Percentiles rank a stretch among this genome's conserved stretches.
Conservation (phyloP, 331 rosid species). For the Pyrus hybrid region DNA sequence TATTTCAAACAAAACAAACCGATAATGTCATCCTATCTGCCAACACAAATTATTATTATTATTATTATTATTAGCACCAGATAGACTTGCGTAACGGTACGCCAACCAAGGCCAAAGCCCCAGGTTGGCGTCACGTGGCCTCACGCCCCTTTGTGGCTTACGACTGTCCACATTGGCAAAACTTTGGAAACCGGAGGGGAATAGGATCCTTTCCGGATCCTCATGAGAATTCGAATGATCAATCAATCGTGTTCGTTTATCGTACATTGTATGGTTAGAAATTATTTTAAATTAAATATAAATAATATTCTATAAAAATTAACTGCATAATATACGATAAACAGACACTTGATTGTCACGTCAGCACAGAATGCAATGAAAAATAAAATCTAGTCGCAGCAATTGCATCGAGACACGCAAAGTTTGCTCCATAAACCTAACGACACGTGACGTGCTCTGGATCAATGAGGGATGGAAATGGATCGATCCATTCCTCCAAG, state of each 20-base stretch:
- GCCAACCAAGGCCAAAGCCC: background rate
- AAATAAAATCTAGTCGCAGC: too few relatives aligned
- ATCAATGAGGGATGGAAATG: too few relatives aligned
- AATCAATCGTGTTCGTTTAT: too few relatives aligned
- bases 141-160: background rate
- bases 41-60: background rate
- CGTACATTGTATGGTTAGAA: too few relatives aligned
- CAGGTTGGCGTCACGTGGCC: conserved; percentile 22
- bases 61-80: too few relatives aligned
- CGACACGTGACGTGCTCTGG: conserved; percentile 5
- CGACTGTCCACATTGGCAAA: conserved; percentile 6
- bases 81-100: background rate
- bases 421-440: background rate
- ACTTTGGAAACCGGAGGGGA: background rate
- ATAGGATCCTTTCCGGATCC: too few relatives aligned
- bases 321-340: too few relatives aligned
- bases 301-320: too few relatives aligned
- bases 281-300: too few relatives aligned
- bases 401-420: too few relatives aligned
- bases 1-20: background rate
- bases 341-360: background rate
- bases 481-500: too few relatives aligned
- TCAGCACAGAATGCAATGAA: background rate
- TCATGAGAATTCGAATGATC: too few relatives aligned
- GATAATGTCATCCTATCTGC: background rate